Conservation (phyloP, 2,329 filamentous ascomycete species). For the Colletotrichum chrysophilum region DNA sequence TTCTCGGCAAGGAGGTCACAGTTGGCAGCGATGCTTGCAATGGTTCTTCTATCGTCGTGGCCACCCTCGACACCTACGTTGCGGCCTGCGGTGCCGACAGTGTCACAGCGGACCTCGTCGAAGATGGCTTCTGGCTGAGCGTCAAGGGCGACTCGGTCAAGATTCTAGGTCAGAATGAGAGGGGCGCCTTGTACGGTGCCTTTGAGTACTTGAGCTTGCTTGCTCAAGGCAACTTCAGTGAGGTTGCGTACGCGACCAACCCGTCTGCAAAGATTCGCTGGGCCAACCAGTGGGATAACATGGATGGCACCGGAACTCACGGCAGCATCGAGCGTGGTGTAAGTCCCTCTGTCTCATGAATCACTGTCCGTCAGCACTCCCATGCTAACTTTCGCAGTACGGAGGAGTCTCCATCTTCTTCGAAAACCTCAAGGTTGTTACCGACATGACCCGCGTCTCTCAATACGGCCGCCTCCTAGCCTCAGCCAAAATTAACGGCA, state of each 20-base stretch:
- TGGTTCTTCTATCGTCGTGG: constrained; percentile 22
- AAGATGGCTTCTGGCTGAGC: constrained; percentile 68
- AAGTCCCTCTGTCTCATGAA: neutral
- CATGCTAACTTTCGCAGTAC: constrained; percentile 40
- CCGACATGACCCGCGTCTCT: constrained; percentile 63
- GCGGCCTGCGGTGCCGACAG: constrained; percentile 48
- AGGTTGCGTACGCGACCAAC: constrained; percentile 50
- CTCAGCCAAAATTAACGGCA: constrained; percentile 69
- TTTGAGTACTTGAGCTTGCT: constrained; percentile 72
- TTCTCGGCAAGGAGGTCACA: constrained; percentile 55
- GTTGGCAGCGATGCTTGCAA: constrained; percentile 26
- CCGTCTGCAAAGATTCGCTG: constrained; percentile 68
- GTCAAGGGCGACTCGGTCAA: constrained; percentile 51
- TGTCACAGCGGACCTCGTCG: constrained; percentile 40
- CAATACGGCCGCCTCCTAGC: constrained; percentile 71
- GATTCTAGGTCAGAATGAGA: constrained; percentile 70
- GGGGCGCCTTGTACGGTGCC: constrained; percentile 71
- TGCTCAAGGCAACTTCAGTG: constrained; percentile 59
- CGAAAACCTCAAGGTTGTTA: constrained; percentile 56
- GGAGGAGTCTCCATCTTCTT: constrained; percentile 75
- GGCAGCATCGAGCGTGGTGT: constrained; percentile 68
- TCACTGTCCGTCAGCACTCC: neutral
- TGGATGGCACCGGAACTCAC: constrained; percentile 47
- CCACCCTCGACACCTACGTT: constrained; percentile 26
- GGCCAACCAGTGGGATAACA: constrained; percentile 78